Evolutionary conservation across 1,284 basidiomycete species (phyloP), one percentile per base, ranked within the genome.

Genomic region (Trichosporon asahii): DNA sequence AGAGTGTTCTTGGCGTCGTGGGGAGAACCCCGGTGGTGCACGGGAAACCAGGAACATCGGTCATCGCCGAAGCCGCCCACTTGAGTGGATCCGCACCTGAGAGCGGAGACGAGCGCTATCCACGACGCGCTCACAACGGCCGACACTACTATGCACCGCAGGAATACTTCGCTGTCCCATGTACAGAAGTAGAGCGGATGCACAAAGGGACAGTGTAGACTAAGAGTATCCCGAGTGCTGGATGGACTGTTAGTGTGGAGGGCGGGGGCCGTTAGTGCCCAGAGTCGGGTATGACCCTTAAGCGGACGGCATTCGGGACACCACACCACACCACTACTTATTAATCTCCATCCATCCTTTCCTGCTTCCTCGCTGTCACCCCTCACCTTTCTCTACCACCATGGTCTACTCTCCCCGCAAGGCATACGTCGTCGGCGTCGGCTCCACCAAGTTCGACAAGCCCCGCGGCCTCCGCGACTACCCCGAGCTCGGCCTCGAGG

Each of bases 381-480:
- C 14, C 2, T 21, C 14, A 14, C 27, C 57, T 15, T 1, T 29
- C 55, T 6, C 11, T 14, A 31, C 14, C 49, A 69, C 23, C 66
- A 72, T 72, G 71, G 67, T 61, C 67, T 71, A 66, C 70, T 35
- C 61, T 14, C 68, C 71, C 25, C 68, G 68, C 68, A 72, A 72
- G 66, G 71, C 71, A 8, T 72, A 35, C 63, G 72, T 73, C 27
- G 64, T 73, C 65, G 72, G 72, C 65, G 72, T 73, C 65, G 72
- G 72, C 66, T 73, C 72, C 64, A 73, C 72, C 66, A 73, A 73
- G 72, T 73, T 73, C 31, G 72, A 73, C 70, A 73, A 73, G 72
- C 72, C 72, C 40, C 72, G 72, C 66, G 68, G 68, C 23, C 60
- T 57, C 60, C 72, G 72, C 68, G 72, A 73, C 64, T 73, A 73